phyloP scores from a whole-genome alignment of 2,329 filamentous ascomycete genomes.

The Verticillium longisporum region DNA sequence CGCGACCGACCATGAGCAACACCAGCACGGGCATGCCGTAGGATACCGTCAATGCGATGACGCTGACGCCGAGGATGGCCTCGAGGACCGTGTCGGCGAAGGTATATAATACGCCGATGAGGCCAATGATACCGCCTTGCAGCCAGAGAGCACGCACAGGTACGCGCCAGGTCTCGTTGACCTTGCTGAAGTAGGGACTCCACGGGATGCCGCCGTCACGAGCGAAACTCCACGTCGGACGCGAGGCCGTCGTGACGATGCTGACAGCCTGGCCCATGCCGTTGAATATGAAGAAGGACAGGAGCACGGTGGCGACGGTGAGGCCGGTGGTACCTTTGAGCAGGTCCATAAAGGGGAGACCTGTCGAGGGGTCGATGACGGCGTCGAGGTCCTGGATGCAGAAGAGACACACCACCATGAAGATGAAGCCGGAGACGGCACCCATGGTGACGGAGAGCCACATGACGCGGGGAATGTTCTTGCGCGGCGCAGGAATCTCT shows the following conservation, averaged over 20 bases:
- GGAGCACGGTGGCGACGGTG: conserved; percentile 19
- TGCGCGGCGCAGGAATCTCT: conserved; percentile 23
- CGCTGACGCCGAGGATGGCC: conserved; percentile 32
- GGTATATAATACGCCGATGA: conserved; percentile 29
- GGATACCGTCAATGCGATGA: conserved; percentile 35
- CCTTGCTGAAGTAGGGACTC: conserved; percentile 25
- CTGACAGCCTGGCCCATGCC: conserved; percentile 22
- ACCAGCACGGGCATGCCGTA: conserved; percentile 30
- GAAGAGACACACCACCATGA: conserved; percentile 34
- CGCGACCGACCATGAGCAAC: conserved; percentile 29
- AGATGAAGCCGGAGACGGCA: conserved; percentile 35
- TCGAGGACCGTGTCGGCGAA: conserved; percentile 34
- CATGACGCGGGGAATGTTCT: conserved; percentile 25
- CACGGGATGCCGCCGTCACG: conserved; percentile 28
- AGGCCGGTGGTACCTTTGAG: conserved; percentile 20
- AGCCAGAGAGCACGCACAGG: conserved; percentile 22
- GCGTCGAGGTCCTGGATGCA: conserved; percentile 29
- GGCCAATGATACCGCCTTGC: conserved; percentile 16
- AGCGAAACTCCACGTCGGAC: conserved; percentile 31
- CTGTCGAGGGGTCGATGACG: conserved; percentile 30
- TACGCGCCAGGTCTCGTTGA: conserved; percentile 22
- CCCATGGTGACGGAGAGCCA: conserved; percentile 29
- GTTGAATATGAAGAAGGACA: conserved; percentile 17
- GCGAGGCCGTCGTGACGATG: conserved; percentile 25
- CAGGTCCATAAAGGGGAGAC: conserved; percentile 35